Evolutionary conservation across 805 yeast species (phyloP), one percentile per base, ranked within the genome.

Genomic region (Kuraishia molischiana): DNA sequence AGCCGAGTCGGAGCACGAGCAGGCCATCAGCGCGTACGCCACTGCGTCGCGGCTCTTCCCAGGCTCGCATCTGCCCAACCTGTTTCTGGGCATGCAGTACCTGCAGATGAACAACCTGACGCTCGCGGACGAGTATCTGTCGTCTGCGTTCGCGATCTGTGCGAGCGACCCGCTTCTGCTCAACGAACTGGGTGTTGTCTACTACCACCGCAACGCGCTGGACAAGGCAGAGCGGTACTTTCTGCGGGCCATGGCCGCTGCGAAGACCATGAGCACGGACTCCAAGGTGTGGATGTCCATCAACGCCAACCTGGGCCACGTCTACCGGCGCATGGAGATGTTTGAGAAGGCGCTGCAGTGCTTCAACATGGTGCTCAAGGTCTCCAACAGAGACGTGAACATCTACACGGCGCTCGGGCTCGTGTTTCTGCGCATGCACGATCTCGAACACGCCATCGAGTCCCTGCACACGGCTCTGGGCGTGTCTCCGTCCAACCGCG

Each of bases 1-100:
- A 0, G 80, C 85, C 3, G 98, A 92, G 56, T 95, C 96, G n/a
- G 99, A 92, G 58, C 97, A 92, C 56, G 99, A 92, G 56, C 97
- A 92, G 58, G 97, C 97, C 1, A 82, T 92, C 18, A 82, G 96
- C 40, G 97, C 97, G 0, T 92, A 89, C 58, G 89, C 97, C 2
- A 89, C 95, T 10, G 97, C 97, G 0, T 86, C 95, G 1, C 66
- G 96, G 43, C 68, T 89, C 32, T 92, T 92, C 51, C 87, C 89
- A 0, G 95, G 95, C 1, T 79, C 89, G 3, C 97, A 92, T 55
- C 61, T 89, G 34, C 97, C 98, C 2, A 77, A 83, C 50, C 61
- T 92, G 41, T 90, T 85, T 50, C 65, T 92, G 29, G 99, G 98
- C 1, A 92, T 92, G 96, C 97, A 92, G 62, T 90, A 92, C 56